phyloP scores from a whole-genome alignment of 345 rosid genomes.

The Trapa incisa region DNA sequence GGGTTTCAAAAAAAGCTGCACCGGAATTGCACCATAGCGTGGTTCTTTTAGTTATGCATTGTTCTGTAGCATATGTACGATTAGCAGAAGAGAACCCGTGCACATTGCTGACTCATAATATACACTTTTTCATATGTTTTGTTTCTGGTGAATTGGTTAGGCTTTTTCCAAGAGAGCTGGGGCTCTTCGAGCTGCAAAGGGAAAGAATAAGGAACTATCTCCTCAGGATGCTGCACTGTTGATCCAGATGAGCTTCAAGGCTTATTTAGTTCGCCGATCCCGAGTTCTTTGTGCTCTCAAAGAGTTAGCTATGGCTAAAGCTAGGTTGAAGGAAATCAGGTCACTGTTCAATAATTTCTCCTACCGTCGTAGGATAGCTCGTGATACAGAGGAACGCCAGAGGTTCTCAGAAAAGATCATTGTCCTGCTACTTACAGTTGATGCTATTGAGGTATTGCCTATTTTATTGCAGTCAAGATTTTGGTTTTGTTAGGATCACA shows the following conservation, averaged over 20 bases:
- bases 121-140: no score
- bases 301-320: slow-evolving; percentile 80
- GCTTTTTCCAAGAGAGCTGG: slow-evolving; percentile 70
- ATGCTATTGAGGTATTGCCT: slow-evolving; percentile 77
- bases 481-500: background rate
- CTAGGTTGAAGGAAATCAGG: slow-evolving; percentile 84
- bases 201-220: slow-evolving; percentile 67
- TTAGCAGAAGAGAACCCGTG: background rate
- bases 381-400: slow-evolving; percentile 75
- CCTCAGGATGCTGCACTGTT: slow-evolving; percentile 65
- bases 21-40: background rate
- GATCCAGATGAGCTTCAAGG: slow-evolving; percentile 75
- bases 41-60: background rate
- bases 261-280: slow-evolving; percentile 71
- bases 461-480: background rate
- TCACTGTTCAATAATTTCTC: slow-evolving; percentile 64
- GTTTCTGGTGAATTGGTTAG: slow-evolving; percentile 16
- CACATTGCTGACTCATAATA: background rate
- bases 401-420: slow-evolving; percentile 75
- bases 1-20: background rate
- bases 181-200: slow-evolving; percentile 35
- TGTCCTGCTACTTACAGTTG: slow-evolving; percentile 85
- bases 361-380: slow-evolving; percentile 57
- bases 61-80: background rate
- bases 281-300: slow-evolving; percentile 77